Evolutionary conservation across 805 yeast genomes (phyloP).

Genomic region (Candida silvatica): DNA sequence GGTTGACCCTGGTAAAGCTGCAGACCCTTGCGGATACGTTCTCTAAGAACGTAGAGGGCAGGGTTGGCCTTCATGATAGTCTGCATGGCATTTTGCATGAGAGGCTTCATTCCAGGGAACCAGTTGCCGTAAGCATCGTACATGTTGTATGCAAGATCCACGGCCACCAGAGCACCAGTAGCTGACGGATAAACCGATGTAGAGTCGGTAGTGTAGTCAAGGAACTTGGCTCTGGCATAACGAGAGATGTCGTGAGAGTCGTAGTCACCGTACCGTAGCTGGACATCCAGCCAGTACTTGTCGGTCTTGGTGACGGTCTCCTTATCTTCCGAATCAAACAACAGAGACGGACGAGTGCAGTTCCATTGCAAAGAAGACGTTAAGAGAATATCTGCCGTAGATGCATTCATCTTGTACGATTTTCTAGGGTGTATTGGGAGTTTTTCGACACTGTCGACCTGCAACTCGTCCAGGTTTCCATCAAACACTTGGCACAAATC

Average conservation of each 20-base stretch:
- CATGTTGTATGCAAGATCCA: constrained; percentile 93
- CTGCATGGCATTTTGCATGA: constrained; percentile 85
- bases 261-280: constrained; percentile 91
- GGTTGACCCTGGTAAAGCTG: constrained; percentile 92
- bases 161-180: constrained; percentile 83
- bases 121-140: constrained; percentile 96
- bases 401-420: constrained; percentile 94
- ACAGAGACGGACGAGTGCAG: constrained; percentile 70
- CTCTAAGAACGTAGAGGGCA: constrained; percentile 82
- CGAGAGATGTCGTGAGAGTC: constrained; percentile 96
- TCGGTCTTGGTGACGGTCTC: constrained; percentile 39
- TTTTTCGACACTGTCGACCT: constrained; percentile 79
- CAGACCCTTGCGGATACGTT: constrained; percentile 86
- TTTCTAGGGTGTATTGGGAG: constrained; percentile 95
- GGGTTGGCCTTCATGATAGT: constrained; percentile 95
- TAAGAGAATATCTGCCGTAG: constrained; percentile 84
- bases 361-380: constrained; percentile 76
- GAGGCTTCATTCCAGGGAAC: constrained; percentile 90
- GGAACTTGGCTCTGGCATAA: constrained; percentile 83
- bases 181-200: constrained; percentile 85
- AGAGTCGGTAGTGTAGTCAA: constrained; percentile 88
- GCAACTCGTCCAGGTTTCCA: constrained; percentile 73
- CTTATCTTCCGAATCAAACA: constrained; percentile 62
- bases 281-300: constrained; percentile 93
- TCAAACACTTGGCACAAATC: constrained; percentile 91